Evolutionary conservation across 495 filamentous ascomycete species (phyloP), one percentile per base, ranked within the genome.

Genomic region (Aspergillus egyptiacus): DNA sequence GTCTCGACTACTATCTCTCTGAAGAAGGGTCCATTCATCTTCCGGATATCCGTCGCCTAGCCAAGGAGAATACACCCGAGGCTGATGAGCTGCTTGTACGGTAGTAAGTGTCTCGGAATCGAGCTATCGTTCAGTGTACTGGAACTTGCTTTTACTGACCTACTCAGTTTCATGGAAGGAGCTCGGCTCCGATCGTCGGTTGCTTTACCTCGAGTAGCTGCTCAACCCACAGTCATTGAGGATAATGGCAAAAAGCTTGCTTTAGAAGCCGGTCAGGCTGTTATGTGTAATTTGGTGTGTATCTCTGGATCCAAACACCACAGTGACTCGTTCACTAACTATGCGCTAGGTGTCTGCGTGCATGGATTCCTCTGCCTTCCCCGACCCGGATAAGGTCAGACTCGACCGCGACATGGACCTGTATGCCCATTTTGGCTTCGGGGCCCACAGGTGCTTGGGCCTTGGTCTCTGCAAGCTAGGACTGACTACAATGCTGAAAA

Each of bases 1-100:
- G 80, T 4, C 70, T 89, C 6, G 87, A 91, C 59, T 90, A 83
- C 59, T 91, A 87, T 65, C 71, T 89, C n/a, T 77, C 76, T 0
- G 62, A 66, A 13, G 68, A 75, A 2, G 78, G 78, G 22, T 60
- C 66, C 0, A 46, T 64, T 23, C 74, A 86, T 57, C 57, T 83
- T 9, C 67, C 74, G 4, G 76, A 80, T 14, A 74, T 88, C 25
- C 67, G 83, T 36, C 68, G 68, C 1, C 63, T 85, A 22, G 78
- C 70, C 2, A 71, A 72, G 49, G 56, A 66, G 32, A 55, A 71
- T 31, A 73, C 68, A 2, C 56, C 62, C 1, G 69, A 76, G 43
- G 63, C 74, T 5, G 69, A 79, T 51, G 70, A 73, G 10, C 48
- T 70, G 2, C 59, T 77, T 30, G 46, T 73, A 25, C 58, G 66